phyloP scores from a whole-genome alignment of 768 basidiomycete genomes.

The Exidia glandulosa region DNA sequence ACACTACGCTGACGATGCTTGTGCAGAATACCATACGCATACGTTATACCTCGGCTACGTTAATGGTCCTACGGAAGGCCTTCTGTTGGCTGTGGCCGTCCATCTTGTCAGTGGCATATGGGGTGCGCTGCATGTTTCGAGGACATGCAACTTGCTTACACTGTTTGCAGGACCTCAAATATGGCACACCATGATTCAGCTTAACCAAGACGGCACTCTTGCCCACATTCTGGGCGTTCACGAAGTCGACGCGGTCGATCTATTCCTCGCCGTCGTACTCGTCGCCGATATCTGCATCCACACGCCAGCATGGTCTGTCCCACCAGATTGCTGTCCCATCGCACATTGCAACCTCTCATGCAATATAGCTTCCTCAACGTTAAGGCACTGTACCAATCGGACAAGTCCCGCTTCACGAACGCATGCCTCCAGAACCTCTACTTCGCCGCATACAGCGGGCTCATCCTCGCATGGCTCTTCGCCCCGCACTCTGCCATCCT shows the following conservation, averaged over 20 bases:
- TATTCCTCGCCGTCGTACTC: slow-evolving; percentile 4
- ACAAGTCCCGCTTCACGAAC: neutral
- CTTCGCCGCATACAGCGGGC: slow-evolving; percentile 1
- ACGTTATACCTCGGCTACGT: slow-evolving; percentile 9
- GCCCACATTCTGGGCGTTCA: neutral
- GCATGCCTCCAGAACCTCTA: slow-evolving; percentile 1
- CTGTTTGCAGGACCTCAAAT: slow-evolving; percentile 2
- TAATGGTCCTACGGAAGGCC: slow-evolving; percentile 9
- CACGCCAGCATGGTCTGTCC: slow-evolving; percentile 6
- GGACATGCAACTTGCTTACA: neutral
- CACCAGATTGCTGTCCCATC: neutral
- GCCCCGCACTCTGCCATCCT: slow-evolving; percentile 5
- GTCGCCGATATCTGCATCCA: slow-evolving; percentile 3
- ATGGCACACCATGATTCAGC: slow-evolving; percentile 1
- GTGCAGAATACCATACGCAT: slow-evolving; percentile 8
- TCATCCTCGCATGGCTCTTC: slow-evolving; percentile 3
- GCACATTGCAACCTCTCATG: neutral
- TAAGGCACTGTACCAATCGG: neutral
- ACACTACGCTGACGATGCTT: neutral
- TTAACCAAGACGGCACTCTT: neutral
- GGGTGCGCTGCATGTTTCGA: neutral
- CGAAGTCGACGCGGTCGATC: neutral
- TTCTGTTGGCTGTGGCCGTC: slow-evolving; percentile 7
- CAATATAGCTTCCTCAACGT: slow-evolving; percentile 3
- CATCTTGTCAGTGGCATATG: slow-evolving; percentile 7